Evolutionary conservation across 2,329 filamentous ascomycete genomes (phyloP).

Genomic region (Leptographium flavum): DNA sequence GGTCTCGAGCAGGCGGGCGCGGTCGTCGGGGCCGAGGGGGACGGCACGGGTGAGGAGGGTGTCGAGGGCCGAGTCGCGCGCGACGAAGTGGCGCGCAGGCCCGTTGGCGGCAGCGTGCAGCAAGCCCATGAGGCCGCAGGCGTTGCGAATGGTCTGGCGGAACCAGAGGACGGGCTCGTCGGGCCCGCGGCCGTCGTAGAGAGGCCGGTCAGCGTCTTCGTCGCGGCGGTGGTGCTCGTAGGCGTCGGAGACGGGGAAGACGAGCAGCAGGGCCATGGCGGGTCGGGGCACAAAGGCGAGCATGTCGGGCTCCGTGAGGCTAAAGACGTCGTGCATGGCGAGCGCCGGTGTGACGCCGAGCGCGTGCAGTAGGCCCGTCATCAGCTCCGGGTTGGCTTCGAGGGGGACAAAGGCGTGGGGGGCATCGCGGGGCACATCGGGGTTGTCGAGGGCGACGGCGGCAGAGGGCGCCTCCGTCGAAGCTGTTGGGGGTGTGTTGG

Average conservation of each 20-base stretch:
- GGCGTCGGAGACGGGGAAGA: slow-evolving; percentile 69
- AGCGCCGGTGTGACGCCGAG: slow-evolving; percentile 71
- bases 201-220: slow-evolving; percentile 51
- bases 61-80: slow-evolving; percentile 41
- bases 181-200: slow-evolving; percentile 55
- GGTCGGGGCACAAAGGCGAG: slow-evolving; percentile 81
- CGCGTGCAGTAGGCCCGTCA: slow-evolving; percentile 67
- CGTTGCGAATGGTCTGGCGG: slow-evolving; percentile 86
- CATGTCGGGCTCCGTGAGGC: slow-evolving; percentile 71
- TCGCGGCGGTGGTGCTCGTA: slow-evolving; percentile 65
- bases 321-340: slow-evolving; percentile 81
- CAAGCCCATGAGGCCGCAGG: slow-evolving; percentile 81
- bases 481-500: neutral
- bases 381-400: slow-evolving; percentile 73
- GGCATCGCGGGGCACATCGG: neutral
- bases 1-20: slow-evolving; percentile 64
- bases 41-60: slow-evolving; percentile 56
- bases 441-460: neutral
- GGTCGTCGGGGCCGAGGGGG: slow-evolving; percentile 48
- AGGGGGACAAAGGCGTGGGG: slow-evolving; percentile 38
- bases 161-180: slow-evolving; percentile 80
- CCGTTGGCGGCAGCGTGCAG: slow-evolving; percentile 76
- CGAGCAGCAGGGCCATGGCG: slow-evolving; percentile 74
- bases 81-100: slow-evolving; percentile 47
- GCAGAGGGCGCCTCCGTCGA: neutral